phyloP scores from a whole-genome alignment of 345 rosid species.

The Brassica carinata region DNA sequence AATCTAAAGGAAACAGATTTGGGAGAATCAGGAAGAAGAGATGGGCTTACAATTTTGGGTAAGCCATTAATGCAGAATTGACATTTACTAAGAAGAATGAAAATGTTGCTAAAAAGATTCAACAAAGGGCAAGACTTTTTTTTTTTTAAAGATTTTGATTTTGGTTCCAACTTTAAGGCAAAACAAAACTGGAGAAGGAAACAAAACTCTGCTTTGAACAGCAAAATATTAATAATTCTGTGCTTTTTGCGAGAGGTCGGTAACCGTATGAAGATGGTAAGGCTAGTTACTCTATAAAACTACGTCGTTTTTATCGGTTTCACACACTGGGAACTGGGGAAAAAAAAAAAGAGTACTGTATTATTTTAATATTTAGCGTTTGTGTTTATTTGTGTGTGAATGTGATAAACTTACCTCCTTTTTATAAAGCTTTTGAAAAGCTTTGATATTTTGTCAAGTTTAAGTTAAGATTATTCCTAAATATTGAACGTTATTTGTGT shows the following conservation, averaged over 20 bases:
- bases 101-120: neutral
- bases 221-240: neutral
- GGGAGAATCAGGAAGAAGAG: neutral
- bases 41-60: neutral
- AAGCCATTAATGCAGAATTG: neutral
- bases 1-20: neutral
- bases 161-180: conserved; percentile 6
- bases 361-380: neutral
- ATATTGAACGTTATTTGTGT: conserved; percentile 19
- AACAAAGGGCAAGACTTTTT: neutral
- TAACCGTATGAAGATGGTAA: conserved; percentile 38
- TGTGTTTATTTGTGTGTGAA: conserved; percentile 5
- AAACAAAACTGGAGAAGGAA: neutral
- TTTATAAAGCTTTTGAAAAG: conserved; percentile 9
- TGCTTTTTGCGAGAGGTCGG: conserved; percentile 1
- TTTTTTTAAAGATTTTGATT: neutral
- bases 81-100: neutral
- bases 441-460: conserved; percentile 9
- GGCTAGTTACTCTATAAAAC: conserved; percentile 20
- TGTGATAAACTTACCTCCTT: neutral
- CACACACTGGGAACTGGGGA: neutral
- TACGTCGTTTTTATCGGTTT: conserved; percentile 18
- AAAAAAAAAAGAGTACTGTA: neutral
- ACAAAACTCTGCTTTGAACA: conserved; percentile 15
- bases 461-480: neutral